phyloP scores from a whole-genome alignment of 768 basidiomycete species.

The Termitomyces sp. region DNA sequence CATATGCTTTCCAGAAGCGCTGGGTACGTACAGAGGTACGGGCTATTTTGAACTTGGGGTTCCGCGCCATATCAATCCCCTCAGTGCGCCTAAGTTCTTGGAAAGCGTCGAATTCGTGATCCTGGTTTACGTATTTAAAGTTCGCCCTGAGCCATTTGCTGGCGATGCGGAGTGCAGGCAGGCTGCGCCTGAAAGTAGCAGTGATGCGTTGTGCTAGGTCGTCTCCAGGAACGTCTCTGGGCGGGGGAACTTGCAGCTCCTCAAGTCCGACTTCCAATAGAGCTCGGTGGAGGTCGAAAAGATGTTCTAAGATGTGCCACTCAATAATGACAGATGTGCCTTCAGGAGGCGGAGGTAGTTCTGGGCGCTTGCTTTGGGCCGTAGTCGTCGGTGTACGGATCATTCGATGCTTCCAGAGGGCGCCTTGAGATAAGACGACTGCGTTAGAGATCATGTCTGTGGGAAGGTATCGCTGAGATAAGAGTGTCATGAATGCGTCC shows the following conservation, averaged over 20 bases:
- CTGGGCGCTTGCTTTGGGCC: constrained; percentile 19
- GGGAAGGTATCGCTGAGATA: constrained; percentile 66
- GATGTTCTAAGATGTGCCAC: constrained; percentile 59
- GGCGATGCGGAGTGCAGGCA: constrained; percentile 83
- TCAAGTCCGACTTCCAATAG: constrained; percentile 62
- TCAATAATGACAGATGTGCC: constrained; percentile 43
- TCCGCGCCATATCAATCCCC: constrained; percentile 23
- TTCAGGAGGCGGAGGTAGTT: constrained; percentile 20
- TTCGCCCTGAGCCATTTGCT: constrained; percentile 88
- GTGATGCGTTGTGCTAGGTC: constrained; percentile 81
- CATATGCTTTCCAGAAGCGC: constrained; percentile 70
- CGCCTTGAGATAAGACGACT: constrained; percentile 70
- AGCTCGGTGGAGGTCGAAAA: constrained; percentile 57
- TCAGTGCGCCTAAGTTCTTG: constrained; percentile 24
- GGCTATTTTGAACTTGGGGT: constrained; percentile 25
- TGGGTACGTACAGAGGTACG: constrained; percentile 34
- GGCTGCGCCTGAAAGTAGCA: constrained; percentile 76
- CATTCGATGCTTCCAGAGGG: constrained; percentile 82
- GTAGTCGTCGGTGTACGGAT: constrained; percentile 41
- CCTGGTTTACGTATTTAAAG: constrained; percentile 56
- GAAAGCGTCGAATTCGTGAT: constrained; percentile 30
- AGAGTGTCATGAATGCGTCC: constrained; percentile 52
- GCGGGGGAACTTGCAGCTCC: constrained; percentile 53
- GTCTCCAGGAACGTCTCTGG: constrained; percentile 46
- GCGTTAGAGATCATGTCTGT: constrained; percentile 73